phyloP scores from a whole-genome alignment of 2,329 filamentous ascomycete species.

The Mollisia scopiformis region DNA sequence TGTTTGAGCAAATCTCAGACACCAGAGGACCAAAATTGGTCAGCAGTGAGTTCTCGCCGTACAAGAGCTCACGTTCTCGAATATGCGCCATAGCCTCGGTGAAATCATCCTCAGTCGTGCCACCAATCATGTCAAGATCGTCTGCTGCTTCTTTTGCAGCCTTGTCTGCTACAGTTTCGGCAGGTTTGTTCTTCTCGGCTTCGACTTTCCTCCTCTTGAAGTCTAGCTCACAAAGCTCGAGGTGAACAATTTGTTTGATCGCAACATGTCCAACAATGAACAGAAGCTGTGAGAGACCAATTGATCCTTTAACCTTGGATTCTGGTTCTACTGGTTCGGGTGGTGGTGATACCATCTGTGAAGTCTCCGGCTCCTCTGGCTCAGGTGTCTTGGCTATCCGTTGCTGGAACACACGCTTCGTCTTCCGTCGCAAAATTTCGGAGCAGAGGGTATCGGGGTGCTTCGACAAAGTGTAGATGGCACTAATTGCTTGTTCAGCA shows the following conservation, averaged over 20 bases:
- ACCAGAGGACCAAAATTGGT: conserved; percentile 90
- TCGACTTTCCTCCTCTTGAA: conserved; percentile 96
- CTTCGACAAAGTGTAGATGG: conserved; percentile 91
- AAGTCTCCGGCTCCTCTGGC: conserved; percentile 30
- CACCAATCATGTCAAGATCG: conserved; percentile 94
- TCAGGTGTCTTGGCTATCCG: conserved; percentile 37
- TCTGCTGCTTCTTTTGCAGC: conserved; percentile 72
- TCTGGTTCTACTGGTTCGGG: conserved; percentile 30
- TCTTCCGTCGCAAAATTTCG: conserved; percentile 85
- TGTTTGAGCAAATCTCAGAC: conserved; percentile 91
- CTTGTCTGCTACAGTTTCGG: conserved; percentile 50
- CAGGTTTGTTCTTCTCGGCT: conserved; percentile 68
- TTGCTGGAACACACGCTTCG: conserved; percentile 72
- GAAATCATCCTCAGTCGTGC: conserved; percentile 93
- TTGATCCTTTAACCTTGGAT: conserved; percentile 66
- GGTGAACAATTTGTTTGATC: conserved; percentile 98
- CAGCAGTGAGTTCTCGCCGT: conserved; percentile 82
- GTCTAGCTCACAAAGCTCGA: conserved; percentile 95
- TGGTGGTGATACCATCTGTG: conserved; percentile 35
- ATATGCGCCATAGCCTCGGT: conserved; percentile 85
- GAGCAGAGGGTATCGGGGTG: conserved; percentile 94
- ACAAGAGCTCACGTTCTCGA: conserved; percentile 81
- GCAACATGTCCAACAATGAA: conserved; percentile 97
- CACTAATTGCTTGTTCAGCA: conserved; percentile 93
- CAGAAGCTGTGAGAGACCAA: conserved; percentile 84